Conservation (phyloP, 2,329 filamentous ascomycete genomes). For the Chaetomium sp. region DNA sequence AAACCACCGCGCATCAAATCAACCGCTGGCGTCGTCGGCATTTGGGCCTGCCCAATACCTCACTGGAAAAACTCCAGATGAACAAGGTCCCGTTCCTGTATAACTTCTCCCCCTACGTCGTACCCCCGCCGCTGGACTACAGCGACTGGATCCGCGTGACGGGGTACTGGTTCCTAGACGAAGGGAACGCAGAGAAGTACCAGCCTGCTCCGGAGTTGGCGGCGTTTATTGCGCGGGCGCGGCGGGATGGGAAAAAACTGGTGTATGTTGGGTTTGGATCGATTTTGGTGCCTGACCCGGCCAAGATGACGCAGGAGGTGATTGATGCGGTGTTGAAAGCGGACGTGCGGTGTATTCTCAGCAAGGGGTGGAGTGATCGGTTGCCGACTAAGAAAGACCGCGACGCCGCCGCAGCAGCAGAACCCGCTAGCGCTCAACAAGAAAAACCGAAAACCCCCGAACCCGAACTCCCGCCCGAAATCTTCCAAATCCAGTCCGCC, state of each 20-base stretch:
- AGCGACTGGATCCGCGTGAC: slow-evolving; percentile 97
- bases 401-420: slow-evolving; percentile 22
- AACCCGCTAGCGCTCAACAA: slow-evolving; percentile 39
- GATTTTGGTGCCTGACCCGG: slow-evolving; percentile 86
- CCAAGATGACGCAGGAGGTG: slow-evolving; percentile 83
- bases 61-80: slow-evolving; percentile 81
- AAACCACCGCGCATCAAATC: slow-evolving; percentile 80
- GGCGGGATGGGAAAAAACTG: slow-evolving; percentile 76
- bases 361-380: slow-evolving; percentile 95
- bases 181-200: slow-evolving; percentile 53
- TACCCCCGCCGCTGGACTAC: slow-evolving; percentile 90
- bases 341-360: slow-evolving; percentile 88
- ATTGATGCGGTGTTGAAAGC: slow-evolving; percentile 86
- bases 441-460: slow-evolving; percentile 49
- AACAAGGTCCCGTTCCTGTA: slow-evolving; percentile 99
- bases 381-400: slow-evolving; percentile 24
- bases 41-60: slow-evolving; percentile 73
- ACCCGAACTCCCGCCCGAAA: slow-evolving; percentile 68
- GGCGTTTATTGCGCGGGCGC: slow-evolving; percentile 77
- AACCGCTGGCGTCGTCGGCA: slow-evolving; percentile 86
- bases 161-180: slow-evolving; percentile 96
- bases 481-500: slow-evolving; percentile 80
- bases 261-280: slow-evolving; percentile 97
- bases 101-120: slow-evolving; percentile 91
- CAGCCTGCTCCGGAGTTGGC: slow-evolving; percentile 67